A percentile compares a stretch with the other conserved stretches of the same genome.
Conservation (phyloP, 2,329 filamentous ascomycete genomes). For the Tympanopsis confertula region DNA sequence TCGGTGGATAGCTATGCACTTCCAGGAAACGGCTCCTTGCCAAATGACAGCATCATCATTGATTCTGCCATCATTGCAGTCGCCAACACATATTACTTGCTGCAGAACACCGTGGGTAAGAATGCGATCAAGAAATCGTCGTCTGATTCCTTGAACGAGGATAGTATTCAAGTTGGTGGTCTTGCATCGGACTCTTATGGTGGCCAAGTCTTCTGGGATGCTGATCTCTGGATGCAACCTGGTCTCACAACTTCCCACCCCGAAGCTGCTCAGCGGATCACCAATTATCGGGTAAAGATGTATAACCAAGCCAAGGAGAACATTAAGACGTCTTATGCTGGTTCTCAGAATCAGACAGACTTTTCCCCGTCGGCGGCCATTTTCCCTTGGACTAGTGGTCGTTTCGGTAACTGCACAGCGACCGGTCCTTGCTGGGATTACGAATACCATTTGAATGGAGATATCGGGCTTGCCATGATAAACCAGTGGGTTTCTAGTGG, state of each 20-base stretch:
- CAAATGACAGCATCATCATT: slow-evolving; percentile 40
- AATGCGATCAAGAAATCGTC: slow-evolving; percentile 29
- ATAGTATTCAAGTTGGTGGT: slow-evolving; percentile 59
- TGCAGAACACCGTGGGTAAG: slow-evolving; percentile 34
- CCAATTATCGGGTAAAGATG: slow-evolving; percentile 48
- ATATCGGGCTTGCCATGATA: slow-evolving; percentile 42
- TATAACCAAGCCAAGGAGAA: slow-evolving; percentile 45
- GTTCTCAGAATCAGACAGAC: slow-evolving; percentile 45
- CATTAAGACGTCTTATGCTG: slow-evolving; percentile 23
- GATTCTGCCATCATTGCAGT: slow-evolving; percentile 39
- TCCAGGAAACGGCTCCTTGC: slow-evolving; percentile 42
- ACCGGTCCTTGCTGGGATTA: slow-evolving; percentile 58
- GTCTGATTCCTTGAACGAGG: slow-evolving; percentile 34
- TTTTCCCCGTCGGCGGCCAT: slow-evolving; percentile 47
- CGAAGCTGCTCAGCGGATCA: slow-evolving; percentile 47
- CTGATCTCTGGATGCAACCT: slow-evolving; percentile 29
- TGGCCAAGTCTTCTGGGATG: slow-evolving; percentile 33
- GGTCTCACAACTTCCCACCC: slow-evolving; percentile 54
- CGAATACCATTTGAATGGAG: slow-evolving; percentile 61
- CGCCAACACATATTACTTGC: slow-evolving; percentile 41
- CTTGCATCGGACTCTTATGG: slow-evolving; percentile 57
- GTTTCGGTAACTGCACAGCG: slow-evolving; percentile 56
- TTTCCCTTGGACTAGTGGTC: slow-evolving; percentile 57
- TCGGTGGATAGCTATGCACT: slow-evolving; percentile 52
- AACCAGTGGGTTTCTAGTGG: slow-evolving; percentile 17